Percentiles rank a stretch among this genome's conserved stretches.
These are phyloP conservation scores for Xylaria sp. DNA, from an alignment of 2,329 filamentous ascomycete genomes.

Conservation along the genomic window DNA sequence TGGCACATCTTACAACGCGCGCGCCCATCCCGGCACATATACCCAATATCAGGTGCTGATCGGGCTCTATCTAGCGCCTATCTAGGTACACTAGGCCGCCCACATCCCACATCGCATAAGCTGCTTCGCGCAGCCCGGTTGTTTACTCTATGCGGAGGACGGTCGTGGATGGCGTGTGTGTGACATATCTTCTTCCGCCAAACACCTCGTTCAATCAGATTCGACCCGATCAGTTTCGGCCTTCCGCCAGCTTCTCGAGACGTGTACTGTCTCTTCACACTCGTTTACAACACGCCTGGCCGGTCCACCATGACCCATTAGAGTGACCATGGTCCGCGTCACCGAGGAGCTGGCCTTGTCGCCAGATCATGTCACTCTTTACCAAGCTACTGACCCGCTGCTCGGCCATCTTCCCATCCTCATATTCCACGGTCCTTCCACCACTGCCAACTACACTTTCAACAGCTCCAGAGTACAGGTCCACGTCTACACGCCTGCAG, in stretches of 20 bases:
- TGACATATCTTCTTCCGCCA: constrained; percentile 4
- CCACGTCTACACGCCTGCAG: constrained; percentile 88
- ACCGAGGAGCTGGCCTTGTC: constrained; percentile 79
- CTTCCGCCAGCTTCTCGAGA: constrained; percentile 18
- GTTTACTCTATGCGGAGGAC: constrained; percentile 23
- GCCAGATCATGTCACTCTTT: constrained; percentile 82
- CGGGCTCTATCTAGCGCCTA: constrained; percentile 10
- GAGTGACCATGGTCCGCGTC: constrained; percentile 78
- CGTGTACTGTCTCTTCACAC: constrained; percentile 21
- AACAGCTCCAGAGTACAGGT: constrained; percentile 94
- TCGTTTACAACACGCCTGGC: constrained; percentile 26
- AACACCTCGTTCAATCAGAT: constrained; percentile 1
- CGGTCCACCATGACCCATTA: constrained; percentile 48
- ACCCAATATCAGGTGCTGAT: background rate
- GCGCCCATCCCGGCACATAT: background rate
- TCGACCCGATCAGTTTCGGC: background rate
- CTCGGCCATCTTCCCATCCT: constrained; percentile 82
- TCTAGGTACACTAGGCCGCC: background rate
- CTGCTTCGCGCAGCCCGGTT: constrained; percentile 31
- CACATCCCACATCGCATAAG: constrained; percentile 17
- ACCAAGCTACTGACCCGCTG: constrained; percentile 84
- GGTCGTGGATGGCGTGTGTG: constrained; percentile 21
- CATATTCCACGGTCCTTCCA: constrained; percentile 90
- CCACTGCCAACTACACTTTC: constrained; percentile 82
- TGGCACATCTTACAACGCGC: constrained; percentile 9